Evolutionary conservation across 495 filamentous ascomycete genomes (phyloP), one percentile per base, ranked within the genome.

Genomic region (Podospora tetraspora): DNA sequence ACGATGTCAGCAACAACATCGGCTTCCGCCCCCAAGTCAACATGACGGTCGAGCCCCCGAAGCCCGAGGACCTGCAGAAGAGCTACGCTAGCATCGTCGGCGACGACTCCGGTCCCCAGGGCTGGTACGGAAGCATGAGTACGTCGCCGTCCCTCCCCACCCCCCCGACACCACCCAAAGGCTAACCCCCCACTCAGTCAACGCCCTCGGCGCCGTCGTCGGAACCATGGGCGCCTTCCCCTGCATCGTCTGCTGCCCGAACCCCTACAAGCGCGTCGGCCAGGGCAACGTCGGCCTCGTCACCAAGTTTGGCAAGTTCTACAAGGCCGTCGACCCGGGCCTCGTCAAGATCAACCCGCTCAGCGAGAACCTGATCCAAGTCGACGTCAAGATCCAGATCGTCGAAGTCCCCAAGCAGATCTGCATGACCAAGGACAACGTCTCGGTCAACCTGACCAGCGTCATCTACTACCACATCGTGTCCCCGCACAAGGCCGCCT

Each of bases 341-440:
- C 88, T 99, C 30, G 93, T 97, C 76, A 97, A 96, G 84, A 88
- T 99, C 82, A 99, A 99, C 82, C 93, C 93, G n/a, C 87, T 98
- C 61, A 92, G 89, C 71, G 95, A 99, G 83, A 86, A 84, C 59
- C 85, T 99, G 25, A 90, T 90, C 71, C 91, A 94, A 70, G 91
- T 99, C 71, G 95, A 99, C 78, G 95, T 99, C 78, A 98, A 97
- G 87, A 97, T 98, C 73, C 95, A 99, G 81, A 96, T 97, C 72
- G 93, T 93, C 77, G 89, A 99, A 84, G 95, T 99, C 7, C 95
- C 95, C 8, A 87, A 92, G 77, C 95, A 99, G 81, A 87, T 94
- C 73, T 98, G 94, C 86, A 99, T 99, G 94, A 99, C 96, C 78
- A 97, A 97, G 80, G 95, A 99, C 83, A 98, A 98, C 73, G 95